Base-by-base conservation (phyloP, 345 rosid genomes). In the Acer saccharum region DNA sequence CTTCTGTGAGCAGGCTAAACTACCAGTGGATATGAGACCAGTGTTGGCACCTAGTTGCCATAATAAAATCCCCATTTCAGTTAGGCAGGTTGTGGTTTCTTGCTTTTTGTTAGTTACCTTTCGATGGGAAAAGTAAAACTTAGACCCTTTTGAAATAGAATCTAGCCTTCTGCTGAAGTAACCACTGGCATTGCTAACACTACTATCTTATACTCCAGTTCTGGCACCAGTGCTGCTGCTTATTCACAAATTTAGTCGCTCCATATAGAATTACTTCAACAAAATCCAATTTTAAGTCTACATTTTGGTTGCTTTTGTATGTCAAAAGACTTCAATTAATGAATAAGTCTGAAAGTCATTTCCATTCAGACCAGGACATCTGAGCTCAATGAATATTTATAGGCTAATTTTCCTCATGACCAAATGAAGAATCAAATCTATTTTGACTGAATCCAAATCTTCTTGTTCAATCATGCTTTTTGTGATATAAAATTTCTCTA, bases 11-110 rank as follows among this genome's bases (percentile, higher is more conserved):
- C 91, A 96, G 99, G 98, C 92, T 85, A 98, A 89, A 81, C 86
- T 94, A 69, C 98, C 99, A 60, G 80, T 60, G 46, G 94, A 96
- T 81, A 92, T 92, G 99, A 90, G 86, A 83, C 98, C 99, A 71
- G 84, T 64, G 72, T 83, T 88, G 77, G 97, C 93, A 60, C 80
- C 90, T 35, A 75, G 92, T 83, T 92, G 80, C 79, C 97, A 94
- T 77, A 91, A 92, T 79, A 94, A 96, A 86, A 83, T 96, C 78
- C 90, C 99, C 43, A 29, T 88, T 72, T 84, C 99, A 43, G 93
- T 92, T 67, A 94, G 99, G 83, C 94, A 92, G 99, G 99, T 74
- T 72, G 71, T 84, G 72, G 57, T 7, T 57, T 27, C 25, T 32
- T 48, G 57, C 32, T 44, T 76, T 76, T 14, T 16, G 10, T n/a